phyloP scores from a whole-genome alignment of 2,329 filamentous ascomycete genomes.

The Lecanoromycetidae sp. region DNA sequence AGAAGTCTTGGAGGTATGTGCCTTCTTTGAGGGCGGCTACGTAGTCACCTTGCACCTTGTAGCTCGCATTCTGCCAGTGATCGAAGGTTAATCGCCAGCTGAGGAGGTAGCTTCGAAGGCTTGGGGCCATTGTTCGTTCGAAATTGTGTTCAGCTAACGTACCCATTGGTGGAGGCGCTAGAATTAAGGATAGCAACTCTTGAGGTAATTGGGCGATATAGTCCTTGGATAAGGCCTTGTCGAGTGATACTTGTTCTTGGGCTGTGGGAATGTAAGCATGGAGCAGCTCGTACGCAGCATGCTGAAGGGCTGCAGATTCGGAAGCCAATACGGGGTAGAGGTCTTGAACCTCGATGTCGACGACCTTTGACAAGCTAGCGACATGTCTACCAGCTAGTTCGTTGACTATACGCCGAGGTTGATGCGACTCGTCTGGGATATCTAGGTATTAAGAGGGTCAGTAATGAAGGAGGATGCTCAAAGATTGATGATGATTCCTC shows the following conservation, averaged over 20 bases:
- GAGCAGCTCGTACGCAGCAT: slow-evolving; percentile 66
- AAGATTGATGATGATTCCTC: neutral
- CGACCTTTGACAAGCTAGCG: neutral
- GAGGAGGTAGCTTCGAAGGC: slow-evolving; percentile 67
- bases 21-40: slow-evolving; percentile 64
- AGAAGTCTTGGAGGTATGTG: slow-evolving; percentile 53
- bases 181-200: slow-evolving; percentile 70
- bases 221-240: slow-evolving; percentile 45
- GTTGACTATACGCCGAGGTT: slow-evolving; percentile 65
- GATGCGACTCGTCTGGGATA: slow-evolving; percentile 42
- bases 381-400: slow-evolving; percentile 55
- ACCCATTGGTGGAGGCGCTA: slow-evolving; percentile 64
- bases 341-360: slow-evolving; percentile 37
- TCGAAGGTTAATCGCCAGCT: slow-evolving; percentile 88
- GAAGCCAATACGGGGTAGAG: slow-evolving; percentile 68
- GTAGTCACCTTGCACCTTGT: slow-evolving; percentile 73
- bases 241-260: slow-evolving; percentile 73
- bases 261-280: slow-evolving; percentile 64
- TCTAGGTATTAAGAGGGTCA: slow-evolving; percentile 28
- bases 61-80: slow-evolving; percentile 64
- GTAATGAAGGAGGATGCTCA: neutral
- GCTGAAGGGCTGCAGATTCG: slow-evolving; percentile 62
- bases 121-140: slow-evolving; percentile 51
- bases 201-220: slow-evolving; percentile 58
- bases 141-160: slow-evolving; percentile 54